phyloP scores from a whole-genome alignment of 306 rosid genomes.

The Vigna trinervia region DNA sequence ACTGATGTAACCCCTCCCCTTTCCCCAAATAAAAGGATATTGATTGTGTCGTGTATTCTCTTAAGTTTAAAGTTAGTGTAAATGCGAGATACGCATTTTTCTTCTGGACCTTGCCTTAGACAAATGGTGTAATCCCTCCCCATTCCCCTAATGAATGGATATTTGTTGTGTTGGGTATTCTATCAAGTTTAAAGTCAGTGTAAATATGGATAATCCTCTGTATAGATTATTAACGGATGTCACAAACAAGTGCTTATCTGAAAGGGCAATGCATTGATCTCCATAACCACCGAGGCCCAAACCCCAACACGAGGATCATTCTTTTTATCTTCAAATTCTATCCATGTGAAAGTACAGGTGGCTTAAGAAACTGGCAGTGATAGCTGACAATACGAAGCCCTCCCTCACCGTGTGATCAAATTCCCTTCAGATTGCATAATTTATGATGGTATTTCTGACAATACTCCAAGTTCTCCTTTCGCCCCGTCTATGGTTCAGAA shows the following conservation, averaged over 20 bases:
- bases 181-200: background rate
- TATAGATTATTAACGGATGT: background rate
- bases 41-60: background rate
- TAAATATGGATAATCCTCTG: background rate
- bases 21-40: background rate
- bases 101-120: too few relatives aligned
- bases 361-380: background rate
- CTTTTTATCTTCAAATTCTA: background rate
- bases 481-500: background rate
- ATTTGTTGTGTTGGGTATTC: too few relatives aligned
- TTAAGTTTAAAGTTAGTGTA: background rate
- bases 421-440: background rate
- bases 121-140: too few relatives aligned
- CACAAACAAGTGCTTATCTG: slow-evolving; percentile 2
- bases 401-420: background rate
- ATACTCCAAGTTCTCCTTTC: background rate
- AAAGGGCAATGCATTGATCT: background rate
- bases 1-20: background rate
- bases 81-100: background rate
- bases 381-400: background rate
- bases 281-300: background rate
- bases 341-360: background rate
- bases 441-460: background rate
- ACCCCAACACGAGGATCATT: background rate
- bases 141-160: too few relatives aligned